These are phyloP conservation scores for Caryopteris hybrid DNA, from an alignment of 305 asterid species.

Conservation along the genomic window DNA sequence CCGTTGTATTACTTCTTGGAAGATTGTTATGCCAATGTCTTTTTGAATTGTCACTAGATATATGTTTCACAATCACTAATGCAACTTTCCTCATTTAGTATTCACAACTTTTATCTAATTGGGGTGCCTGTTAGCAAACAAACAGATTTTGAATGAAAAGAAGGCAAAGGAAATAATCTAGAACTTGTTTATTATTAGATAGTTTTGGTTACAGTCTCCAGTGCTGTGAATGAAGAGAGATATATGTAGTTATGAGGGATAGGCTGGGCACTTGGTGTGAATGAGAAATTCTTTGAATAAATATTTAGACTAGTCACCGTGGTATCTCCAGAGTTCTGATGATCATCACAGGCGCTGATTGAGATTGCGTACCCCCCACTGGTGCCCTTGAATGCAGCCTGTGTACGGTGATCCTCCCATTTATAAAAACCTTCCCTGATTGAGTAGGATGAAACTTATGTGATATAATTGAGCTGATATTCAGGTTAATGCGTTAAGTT, in stretches of 20 bases:
- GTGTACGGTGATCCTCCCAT: slow-evolving; percentile 72
- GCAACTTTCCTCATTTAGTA: too few species aligned
- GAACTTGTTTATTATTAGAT: not conserved
- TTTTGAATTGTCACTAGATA: too few species aligned
- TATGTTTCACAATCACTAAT: too few species aligned
- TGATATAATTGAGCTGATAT: not conserved
- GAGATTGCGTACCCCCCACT: slow-evolving; percentile 83
- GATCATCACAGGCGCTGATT: slow-evolving; percentile 84
- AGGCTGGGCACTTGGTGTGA: not conserved
- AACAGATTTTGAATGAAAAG: too few species aligned
- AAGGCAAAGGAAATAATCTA: not conserved
- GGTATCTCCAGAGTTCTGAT: slow-evolving; percentile 79
- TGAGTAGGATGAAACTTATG: slow-evolving; percentile 12
- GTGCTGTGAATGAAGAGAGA: too few species aligned
- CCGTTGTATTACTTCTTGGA: too few species aligned
- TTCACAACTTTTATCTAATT: too few species aligned
- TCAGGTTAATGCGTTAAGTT: not conserved
- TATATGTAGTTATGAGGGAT: too few species aligned
- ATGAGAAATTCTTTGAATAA: not conserved
- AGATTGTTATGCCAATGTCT: too few species aligned
- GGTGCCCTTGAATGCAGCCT: slow-evolving; percentile 48
- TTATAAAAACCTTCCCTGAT: slow-evolving; percentile 55
- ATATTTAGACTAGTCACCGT: slow-evolving; percentile 35
- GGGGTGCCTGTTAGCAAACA: too few species aligned
- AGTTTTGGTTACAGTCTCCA: not conserved